These are phyloP conservation scores for Lachancea mirantina DNA, from an alignment of 805 yeast species.

Conservation along the genomic window DNA sequence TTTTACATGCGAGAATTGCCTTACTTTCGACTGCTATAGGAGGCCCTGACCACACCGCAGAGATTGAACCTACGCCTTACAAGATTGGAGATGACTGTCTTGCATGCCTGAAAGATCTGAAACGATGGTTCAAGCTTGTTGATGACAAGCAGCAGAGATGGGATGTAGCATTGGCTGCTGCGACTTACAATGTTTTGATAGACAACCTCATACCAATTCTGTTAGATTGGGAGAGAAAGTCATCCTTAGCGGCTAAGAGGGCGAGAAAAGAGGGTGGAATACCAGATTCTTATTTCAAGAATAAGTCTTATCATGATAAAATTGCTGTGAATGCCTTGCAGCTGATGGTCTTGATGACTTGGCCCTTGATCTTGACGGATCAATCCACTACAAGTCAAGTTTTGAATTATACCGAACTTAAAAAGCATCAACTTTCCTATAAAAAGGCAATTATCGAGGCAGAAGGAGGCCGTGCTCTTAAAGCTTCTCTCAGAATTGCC, in stretches of 20 bases:
- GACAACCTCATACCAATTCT: slow-evolving; percentile 72
- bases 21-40: slow-evolving; percentile 85
- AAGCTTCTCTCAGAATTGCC: slow-evolving; percentile 63
- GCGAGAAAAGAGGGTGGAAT: slow-evolving; percentile 10
- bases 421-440: slow-evolving; percentile 60
- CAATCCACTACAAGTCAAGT: slow-evolving; percentile 55
- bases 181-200: slow-evolving; percentile 64
- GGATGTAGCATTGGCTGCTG: slow-evolving; percentile 84
- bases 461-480: slow-evolving; percentile 54
- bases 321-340: slow-evolving; percentile 71
- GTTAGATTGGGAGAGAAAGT: slow-evolving; percentile 57
- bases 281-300: slow-evolving; percentile 24
- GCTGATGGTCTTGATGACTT: slow-evolving; percentile 71
- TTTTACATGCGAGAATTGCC: slow-evolving; percentile 65
- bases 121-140: slow-evolving; percentile 77
- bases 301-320: slow-evolving; percentile 38
- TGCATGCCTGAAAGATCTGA: slow-evolving; percentile 80
- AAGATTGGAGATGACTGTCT: slow-evolving; percentile 70
- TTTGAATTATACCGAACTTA: slow-evolving; percentile 49
- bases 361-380: slow-evolving; percentile 69
- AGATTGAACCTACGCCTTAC: slow-evolving; percentile 46
- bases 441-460: slow-evolving; percentile 58
- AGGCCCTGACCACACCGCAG: slow-evolving; percentile 66
- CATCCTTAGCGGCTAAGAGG: slow-evolving; percentile 18
- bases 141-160: slow-evolving; percentile 65